These are phyloP conservation scores for Graphilbum ipis-grandicollis DNA, from an alignment of 2,329 filamentous ascomycete species.

Conservation along the genomic window DNA sequence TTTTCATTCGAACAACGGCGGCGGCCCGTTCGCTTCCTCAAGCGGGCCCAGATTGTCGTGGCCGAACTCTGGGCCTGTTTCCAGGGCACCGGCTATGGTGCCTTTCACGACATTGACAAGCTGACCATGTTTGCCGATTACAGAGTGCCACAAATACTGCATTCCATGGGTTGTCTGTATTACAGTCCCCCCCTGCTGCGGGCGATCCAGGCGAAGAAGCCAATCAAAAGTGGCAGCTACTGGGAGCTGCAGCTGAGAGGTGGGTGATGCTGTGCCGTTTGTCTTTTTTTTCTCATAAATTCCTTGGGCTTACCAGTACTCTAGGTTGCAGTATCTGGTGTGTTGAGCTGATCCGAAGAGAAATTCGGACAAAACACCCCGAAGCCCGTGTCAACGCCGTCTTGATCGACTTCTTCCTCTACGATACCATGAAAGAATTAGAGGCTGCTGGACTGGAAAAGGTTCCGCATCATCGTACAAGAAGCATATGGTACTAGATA, in stretches of 20 bases:
- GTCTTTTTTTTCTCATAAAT: no score
- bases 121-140: conserved; percentile 99
- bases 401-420: conserved; percentile 91
- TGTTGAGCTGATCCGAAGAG: conserved; percentile 69
- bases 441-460: conserved; percentile 44
- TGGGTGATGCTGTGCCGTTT: conserved; percentile 14
- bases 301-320: background rate
- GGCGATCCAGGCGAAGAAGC: conserved; percentile 45
- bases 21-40: conserved; percentile 62
- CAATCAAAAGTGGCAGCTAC: conserved; percentile 51
- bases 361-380: conserved; percentile 61
- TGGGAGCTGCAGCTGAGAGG: conserved; percentile 83
- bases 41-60: conserved; percentile 88
- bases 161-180: conserved; percentile 62
- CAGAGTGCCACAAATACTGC: conserved; percentile 83
- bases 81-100: conserved; percentile 59
- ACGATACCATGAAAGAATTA: conserved; percentile 80
- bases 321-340: conserved; percentile 87
- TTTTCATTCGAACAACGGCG: conserved; percentile 53
- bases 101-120: conserved; percentile 80
- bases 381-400: conserved; percentile 67
- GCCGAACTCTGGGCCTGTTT: conserved; percentile 97
- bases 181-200: conserved; percentile 69
- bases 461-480: conserved; percentile 72
- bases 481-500: conserved; percentile 80